Evolutionary conservation across 177 flowering plant species (phyloP), one percentile per base, ranked within the genome.

Genomic region (Vitis hybrid): DNA sequence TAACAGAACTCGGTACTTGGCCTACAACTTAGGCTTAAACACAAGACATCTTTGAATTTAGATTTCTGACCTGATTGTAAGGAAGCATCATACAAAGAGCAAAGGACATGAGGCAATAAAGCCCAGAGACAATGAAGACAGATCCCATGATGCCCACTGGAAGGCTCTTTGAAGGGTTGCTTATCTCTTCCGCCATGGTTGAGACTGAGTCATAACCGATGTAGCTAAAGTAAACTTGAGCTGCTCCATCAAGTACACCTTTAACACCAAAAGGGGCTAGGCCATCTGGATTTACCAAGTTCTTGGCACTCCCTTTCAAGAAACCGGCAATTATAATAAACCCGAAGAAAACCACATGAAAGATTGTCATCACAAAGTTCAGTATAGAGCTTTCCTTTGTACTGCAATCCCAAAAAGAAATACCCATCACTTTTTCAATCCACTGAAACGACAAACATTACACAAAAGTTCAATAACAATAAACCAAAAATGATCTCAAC

Each of bases 151-250:
- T 87, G 56, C 97, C 97, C 0, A 89, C 51, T 0, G 97, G 97
- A 10, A 92, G 86, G 80, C 81, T 82, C 74, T 80, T 83, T 1
- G 88, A 70, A 48, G 97, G 97, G 78, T 83, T 84, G 70, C 70
- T 83, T 56, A 92, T 84, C 80, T 92, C 97, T 76, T 92, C 97
- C 26, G 97, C 97, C 83, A 89, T 76, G 70, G 97, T 92, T n/a
- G 97, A 89, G 51, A 89, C 93, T 0, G 97, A 84, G 72, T 92
- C 97, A 60, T 90, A 92, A 21, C 97, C 97, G 2, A 92, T 85
- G 68, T 92, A 92, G 79, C 97, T 87, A 69, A 92, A 82, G 77
- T 90, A 92, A 60, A 92, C 97, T 10, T 71, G 77, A 22, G 95
- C 91, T 62, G 95, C 90, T 31, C 97, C 97, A 75, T 90, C 78